A percentile compares a stretch with the other conserved stretches of the same genome.
phyloP scores from a whole-genome alignment of 2,329 filamentous ascomycete genomes.

The Fusarium anthophilum region DNA sequence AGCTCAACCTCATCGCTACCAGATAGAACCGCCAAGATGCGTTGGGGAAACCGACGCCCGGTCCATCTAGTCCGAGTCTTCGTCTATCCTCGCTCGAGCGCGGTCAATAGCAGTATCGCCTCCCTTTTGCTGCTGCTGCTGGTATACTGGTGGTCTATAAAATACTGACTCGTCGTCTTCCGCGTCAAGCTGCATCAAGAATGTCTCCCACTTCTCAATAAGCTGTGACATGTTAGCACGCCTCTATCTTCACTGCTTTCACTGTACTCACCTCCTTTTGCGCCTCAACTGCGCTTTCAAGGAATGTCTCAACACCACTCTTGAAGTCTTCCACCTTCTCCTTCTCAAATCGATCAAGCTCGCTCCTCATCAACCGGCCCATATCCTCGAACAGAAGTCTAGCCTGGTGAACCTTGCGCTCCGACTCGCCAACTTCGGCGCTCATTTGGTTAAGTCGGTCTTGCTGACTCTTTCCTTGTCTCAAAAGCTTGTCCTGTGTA shows the following conservation, averaged over 20 bases:
- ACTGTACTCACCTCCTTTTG: constrained; percentile 86
- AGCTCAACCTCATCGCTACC: constrained; percentile 11
- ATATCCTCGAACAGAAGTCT: constrained; percentile 95
- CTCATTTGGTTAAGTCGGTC: constrained; percentile 92
- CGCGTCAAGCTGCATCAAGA: constrained; percentile 92
- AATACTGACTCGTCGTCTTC: constrained; percentile 84
- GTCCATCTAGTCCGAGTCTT: constrained; percentile 64
- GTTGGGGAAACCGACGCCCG: background rate
- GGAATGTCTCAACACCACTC: constrained; percentile 94
- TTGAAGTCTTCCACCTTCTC: constrained; percentile 99
- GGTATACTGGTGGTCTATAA: constrained; percentile 70
- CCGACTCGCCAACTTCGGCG: constrained; percentile 93
- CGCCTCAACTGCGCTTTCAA: constrained; percentile 96
- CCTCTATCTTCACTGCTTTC: background rate
- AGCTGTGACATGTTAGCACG: constrained; percentile 54
- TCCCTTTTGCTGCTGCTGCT: constrained; percentile 59
- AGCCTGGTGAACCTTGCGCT: constrained; percentile 91
- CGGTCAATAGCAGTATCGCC: constrained; percentile 70
- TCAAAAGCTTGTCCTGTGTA: constrained; percentile 91
- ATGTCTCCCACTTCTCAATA: constrained; percentile 97
- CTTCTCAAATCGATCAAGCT: constrained; percentile 92
- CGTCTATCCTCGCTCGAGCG: constrained; percentile 66
- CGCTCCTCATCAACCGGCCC: constrained; percentile 89
- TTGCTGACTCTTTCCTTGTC: constrained; percentile 95
- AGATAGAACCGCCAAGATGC: constrained; percentile 23